Conservation (phyloP, 768 basidiomycete genomes). For the Pleurotus giganteus region DNA sequence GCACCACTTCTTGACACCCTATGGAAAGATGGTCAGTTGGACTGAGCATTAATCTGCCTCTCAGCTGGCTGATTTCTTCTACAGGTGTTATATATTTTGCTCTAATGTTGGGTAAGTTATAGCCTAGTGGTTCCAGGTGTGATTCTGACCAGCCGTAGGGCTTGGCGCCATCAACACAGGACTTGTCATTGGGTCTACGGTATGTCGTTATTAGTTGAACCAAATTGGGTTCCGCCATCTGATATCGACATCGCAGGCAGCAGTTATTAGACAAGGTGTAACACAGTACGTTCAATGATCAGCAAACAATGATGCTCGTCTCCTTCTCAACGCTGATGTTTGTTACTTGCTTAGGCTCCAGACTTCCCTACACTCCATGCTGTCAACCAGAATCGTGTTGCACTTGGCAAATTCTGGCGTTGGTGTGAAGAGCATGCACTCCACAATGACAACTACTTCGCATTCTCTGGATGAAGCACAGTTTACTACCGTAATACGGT, state of each 20-base stretch:
- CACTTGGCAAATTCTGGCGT: conserved; percentile 6
- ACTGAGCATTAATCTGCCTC: neutral
- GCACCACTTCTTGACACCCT: conserved; percentile 5
- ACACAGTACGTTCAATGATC: neutral
- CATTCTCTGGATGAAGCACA: neutral
- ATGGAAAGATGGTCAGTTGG: conserved; percentile 1
- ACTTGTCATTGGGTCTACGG: conserved; percentile 2
- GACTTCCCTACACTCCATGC: conserved; percentile 5
- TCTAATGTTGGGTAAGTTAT: conserved; percentile 2
- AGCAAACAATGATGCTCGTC: neutral
- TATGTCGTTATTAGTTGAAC: neutral
- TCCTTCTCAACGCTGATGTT: too few species aligned
- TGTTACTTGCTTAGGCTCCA: neutral
- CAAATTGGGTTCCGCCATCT: neutral
- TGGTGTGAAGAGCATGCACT: neutral
- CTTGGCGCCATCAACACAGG: neutral
- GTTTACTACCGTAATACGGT: neutral
- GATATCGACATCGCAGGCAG: neutral
- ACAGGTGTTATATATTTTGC: conserved; percentile 7
- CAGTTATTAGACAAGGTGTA: neutral
- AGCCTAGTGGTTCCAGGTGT: neutral
- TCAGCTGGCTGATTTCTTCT: too few species aligned
- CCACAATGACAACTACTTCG: conserved; percentile 1
- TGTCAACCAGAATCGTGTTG: conserved; percentile 3
- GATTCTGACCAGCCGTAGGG: neutral